Percentiles rank a stretch among this genome's conserved stretches.
Evolutionary conservation across 2,329 filamentous ascomycete species (phyloP).

Genomic region (Thielaviopsis euricoi): DNA sequence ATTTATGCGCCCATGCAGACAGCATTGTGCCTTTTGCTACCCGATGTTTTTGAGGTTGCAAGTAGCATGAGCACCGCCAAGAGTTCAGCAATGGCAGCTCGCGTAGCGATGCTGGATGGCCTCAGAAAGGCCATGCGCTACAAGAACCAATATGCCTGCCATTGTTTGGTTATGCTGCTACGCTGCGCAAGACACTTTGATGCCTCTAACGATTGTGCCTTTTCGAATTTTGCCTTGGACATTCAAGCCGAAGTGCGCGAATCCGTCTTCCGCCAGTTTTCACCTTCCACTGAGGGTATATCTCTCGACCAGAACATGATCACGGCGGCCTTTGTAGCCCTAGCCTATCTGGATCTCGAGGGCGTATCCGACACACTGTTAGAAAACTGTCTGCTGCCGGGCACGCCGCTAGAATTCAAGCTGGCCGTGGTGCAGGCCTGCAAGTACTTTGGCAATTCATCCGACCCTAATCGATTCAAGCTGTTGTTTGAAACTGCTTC

Average conservation of each 20-base stretch:
- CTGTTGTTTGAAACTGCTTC: conserved; percentile 38
- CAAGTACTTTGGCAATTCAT: conserved; percentile 41
- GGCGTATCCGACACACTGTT: conserved; percentile 39
- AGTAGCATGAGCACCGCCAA: conserved; percentile 50
- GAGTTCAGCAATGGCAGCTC: conserved; percentile 45
- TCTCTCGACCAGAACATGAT: conserved; percentile 47
- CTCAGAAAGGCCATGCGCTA: conserved; percentile 46
- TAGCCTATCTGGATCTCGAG: conserved; percentile 45
- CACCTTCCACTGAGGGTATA: conserved; percentile 28
- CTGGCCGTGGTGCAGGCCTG: conserved; percentile 46
- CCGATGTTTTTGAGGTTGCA: conserved; percentile 54
- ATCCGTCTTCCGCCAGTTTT: conserved; percentile 41
- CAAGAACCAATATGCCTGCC: conserved; percentile 49
- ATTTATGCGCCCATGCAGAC: conserved; percentile 45
- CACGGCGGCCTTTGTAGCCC: conserved; percentile 48
- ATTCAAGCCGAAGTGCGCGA: conserved; percentile 53
- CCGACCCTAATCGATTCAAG: conserved; percentile 31
- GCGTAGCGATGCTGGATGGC: conserved; percentile 46
- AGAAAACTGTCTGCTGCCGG: conserved; percentile 38
- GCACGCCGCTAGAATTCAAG: conserved; percentile 42
- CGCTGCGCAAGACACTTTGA: conserved; percentile 48
- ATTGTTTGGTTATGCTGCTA: conserved; percentile 45
- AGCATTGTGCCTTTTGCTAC: conserved; percentile 43
- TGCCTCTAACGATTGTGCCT: conserved; percentile 42
- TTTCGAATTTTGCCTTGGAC: conserved; percentile 52